Base-by-base conservation (phyloP, 495 filamentous ascomycete genomes). In the Astrocystis sublimbata region DNA sequence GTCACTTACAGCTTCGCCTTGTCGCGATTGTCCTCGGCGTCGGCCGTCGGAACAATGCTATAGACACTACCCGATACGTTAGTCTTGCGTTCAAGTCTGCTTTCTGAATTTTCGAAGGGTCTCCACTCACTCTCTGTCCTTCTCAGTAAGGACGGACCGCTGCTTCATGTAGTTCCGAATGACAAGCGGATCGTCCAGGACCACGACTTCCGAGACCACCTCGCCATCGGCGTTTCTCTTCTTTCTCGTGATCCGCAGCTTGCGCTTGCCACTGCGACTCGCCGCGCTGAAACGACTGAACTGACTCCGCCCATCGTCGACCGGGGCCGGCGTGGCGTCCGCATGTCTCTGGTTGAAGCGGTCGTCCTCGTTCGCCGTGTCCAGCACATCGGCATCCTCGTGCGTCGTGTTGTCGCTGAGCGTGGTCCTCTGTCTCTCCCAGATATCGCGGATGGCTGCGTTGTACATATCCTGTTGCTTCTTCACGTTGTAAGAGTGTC, bases 401-500 rank as follows among this genome's bases (percentile, higher is more conserved):
- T 83, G 81, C 46, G 79, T 81, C 15, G 75, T 73, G 8, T 63
- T 46, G 36, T 83, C 77, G 0, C 86, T 86, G 8, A 99, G 75
- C 60, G 88, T 93, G 23, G 83, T 79, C 68, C 88, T 89, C 73
- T 99, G 94, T 43, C 88, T 83, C 30, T 90, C 86, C 94, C 94
- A 99, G 61, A 98, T 96, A 17, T 87, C 84, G 21, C 86, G 86
- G 59, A 98, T 96, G 10, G 90, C 88, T 7, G 90, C 84, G 63
- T 96, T 92, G 73, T 99, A 99, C 41, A 89, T 85, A 51, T 84
- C 85, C 69, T 97, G 90, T 74, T 99, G 94, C 56, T 86, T 83
- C 60, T 92, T 92, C 58, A 99, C 94, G 65, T 99, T 99, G 78
- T 99, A 99, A 71, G 87, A 90, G 73, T 99, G 94, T 2, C 94